Evolutionary conservation across 1,139 yeast genomes (phyloP).

Genomic region (Zygosaccharomyces pseudobailii): DNA sequence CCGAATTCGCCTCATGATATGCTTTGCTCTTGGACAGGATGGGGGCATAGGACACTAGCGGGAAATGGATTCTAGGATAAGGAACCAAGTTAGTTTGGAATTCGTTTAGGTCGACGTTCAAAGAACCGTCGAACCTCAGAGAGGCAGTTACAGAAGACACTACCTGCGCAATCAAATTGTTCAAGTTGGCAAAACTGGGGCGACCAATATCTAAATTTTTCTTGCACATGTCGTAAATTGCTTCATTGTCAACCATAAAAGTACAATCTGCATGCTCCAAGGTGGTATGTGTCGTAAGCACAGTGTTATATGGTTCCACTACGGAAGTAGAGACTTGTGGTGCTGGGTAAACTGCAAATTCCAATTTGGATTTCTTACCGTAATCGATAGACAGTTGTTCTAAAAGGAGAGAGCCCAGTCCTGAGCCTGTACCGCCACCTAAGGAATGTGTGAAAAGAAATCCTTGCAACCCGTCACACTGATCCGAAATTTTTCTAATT

Average conservation of each 20-base stretch:
- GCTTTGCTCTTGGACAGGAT: slow-evolving; percentile 89
- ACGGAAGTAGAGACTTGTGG: slow-evolving; percentile 96
- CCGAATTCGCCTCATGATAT: slow-evolving; percentile 84
- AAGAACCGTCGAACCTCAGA: slow-evolving; percentile 92
- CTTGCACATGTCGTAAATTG: slow-evolving; percentile 97
- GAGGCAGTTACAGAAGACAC: slow-evolving; percentile 98
- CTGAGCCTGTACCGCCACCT: slow-evolving; percentile 99
- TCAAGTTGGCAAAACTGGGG: slow-evolving; percentile 81
- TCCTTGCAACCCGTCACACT: slow-evolving; percentile 97
- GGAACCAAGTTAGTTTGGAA: slow-evolving; percentile 98
- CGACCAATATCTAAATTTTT: slow-evolving; percentile 89
- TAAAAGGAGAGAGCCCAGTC: slow-evolving; percentile 88
- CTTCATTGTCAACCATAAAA: slow-evolving; percentile 98
- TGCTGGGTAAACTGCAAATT: slow-evolving; percentile 97
- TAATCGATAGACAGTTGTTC: slow-evolving; percentile 91
- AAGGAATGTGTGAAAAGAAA: slow-evolving; percentile 94
- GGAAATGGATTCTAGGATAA: slow-evolving; percentile 98
- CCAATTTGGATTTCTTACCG: slow-evolving; percentile 94
- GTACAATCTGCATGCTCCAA: slow-evolving; percentile 98
- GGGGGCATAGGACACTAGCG: slow-evolving; percentile 95
- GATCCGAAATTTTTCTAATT: slow-evolving; percentile 93
- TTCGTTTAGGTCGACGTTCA: slow-evolving; percentile 93
- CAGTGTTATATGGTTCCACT: slow-evolving; percentile 97
- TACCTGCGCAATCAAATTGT: slow-evolving; percentile 93
- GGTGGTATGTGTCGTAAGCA: slow-evolving; percentile 92